A percentile compares a stretch with the other conserved stretches of the same genome.
Conservation (phyloP, 768 basidiomycete species). For the Pholiota conissans region DNA sequence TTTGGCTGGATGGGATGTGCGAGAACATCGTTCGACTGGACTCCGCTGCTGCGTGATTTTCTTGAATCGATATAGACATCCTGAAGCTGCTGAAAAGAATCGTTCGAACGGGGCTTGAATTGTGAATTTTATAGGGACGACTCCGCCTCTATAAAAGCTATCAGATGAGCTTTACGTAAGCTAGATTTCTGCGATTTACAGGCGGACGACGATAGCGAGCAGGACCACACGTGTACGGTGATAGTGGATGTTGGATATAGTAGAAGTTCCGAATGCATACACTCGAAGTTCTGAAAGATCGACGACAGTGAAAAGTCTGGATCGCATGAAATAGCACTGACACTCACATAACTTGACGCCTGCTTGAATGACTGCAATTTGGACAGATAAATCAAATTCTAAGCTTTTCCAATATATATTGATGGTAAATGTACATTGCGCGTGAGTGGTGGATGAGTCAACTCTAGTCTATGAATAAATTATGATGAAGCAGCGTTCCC, state of each 20-base stretch:
- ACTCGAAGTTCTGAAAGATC: neutral
- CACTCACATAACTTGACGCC: no score
- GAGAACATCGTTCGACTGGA: neutral
- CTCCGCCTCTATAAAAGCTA: neutral
- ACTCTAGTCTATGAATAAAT: neutral
- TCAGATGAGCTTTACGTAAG: neutral
- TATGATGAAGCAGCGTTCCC: neutral
- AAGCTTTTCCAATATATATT: no score
- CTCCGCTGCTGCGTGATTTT: neutral
- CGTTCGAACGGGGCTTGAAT: neutral
- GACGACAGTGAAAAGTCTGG: neutral
- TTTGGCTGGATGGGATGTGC: conserved; percentile 23
- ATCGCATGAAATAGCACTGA: neutral
- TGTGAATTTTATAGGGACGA: neutral
- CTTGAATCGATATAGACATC: neutral
- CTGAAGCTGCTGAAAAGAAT: neutral
- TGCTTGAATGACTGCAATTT: no score
- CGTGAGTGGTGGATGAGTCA: no score
- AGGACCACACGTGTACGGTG: neutral
- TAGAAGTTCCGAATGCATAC: no score
- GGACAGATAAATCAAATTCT: no score
- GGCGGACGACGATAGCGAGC: neutral
- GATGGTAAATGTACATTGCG: no score
- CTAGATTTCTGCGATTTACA: neutral
- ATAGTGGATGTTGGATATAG: neutral